Base-by-base conservation (phyloP, 2,329 filamentous ascomycete genomes). In the Sarocladiaceae sp. region DNA sequence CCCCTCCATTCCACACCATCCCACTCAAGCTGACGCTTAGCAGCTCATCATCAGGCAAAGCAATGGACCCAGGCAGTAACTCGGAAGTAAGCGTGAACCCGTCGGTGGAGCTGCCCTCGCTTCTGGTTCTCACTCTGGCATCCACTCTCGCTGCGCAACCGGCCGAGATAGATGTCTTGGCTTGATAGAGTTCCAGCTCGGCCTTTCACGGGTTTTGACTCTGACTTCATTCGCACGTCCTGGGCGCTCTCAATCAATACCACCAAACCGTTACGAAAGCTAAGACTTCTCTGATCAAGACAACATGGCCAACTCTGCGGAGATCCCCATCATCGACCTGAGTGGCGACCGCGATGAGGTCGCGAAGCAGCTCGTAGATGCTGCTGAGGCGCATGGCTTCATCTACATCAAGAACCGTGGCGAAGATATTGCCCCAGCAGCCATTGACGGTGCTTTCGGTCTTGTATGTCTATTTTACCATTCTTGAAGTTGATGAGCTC, bases 261-360 rank as follows among this genome's bases (percentile, higher is more conserved):
- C n/a, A n/a, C n/a, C n/a, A n/a, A n/a, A n/a, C n/a, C n/a, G n/a
- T n/a, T n/a, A n/a, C n/a, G n/a, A n/a, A n/a, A n/a, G n/a, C n/a
- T n/a, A n/a, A n/a, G n/a, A n/a, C n/a, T n/a, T n/a, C n/a, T n/a
- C n/a, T n/a, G n/a, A n/a, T n/a, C n/a, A n/a, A n/a, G n/a, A n/a
- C n/a, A n/a, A n/a, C n/a, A 60, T 61, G 50, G 29, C 55, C 10
- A 33, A 46, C 21, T 48, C 56, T 4, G 69, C 72, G 18, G 61
- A 66, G 2, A 89, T 96, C 31, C 89, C 91, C 18, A 70, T 96
- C 43, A 88, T 97, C 54, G 85, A 96, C 61, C 82, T 95, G 3
- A 72, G 74, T 15, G 68, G 74, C 4, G 70, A 83, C 51, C 67
- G 75, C 47, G 59, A 60, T n/a, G 62, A 68, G 35, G 66, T 80